These are phyloP conservation scores for Globisporangium canariense DNA, from an alignment of 352 stramenopile genomes.

Conservation along the genomic window DNA sequence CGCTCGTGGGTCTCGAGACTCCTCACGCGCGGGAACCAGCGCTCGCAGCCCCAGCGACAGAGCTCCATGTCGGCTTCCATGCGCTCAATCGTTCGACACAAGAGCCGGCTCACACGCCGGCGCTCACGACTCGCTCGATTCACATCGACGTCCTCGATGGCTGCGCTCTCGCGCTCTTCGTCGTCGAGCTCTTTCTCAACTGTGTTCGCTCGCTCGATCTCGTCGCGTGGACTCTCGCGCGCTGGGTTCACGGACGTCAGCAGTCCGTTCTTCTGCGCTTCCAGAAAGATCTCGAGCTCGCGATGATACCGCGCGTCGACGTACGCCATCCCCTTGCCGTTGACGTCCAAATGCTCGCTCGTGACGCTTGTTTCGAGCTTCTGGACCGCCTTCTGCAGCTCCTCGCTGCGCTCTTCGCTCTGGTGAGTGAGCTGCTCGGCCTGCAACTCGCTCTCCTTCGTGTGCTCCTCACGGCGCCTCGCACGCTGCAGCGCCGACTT, in stretches of 20 bases:
- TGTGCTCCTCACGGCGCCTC: conserved; percentile 33
- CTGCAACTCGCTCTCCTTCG: conserved; percentile 25
- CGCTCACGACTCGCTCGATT: conserved; percentile 41
- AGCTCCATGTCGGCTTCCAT: conserved; percentile 29
- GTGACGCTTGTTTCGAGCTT: conserved; percentile 50
- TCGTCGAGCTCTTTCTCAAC: conserved; percentile 40
- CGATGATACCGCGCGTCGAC: conserved; percentile 56
- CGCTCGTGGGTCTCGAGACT: conserved; percentile 50
- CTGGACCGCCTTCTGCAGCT: conserved; percentile 37
- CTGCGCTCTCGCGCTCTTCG: conserved; percentile 44
- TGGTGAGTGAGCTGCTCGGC: conserved; percentile 15
- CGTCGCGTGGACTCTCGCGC: conserved; percentile 24
- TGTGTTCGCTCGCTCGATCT: conserved; percentile 40
- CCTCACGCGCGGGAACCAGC: conserved; percentile 42
- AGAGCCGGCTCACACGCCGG: conserved; percentile 50
- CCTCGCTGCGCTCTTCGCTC: conserved; percentile 29
- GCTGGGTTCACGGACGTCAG: conserved; percentile 37
- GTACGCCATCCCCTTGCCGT: conserved; percentile 45
- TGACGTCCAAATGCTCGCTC: conserved; percentile 46
- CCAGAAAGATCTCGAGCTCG: conserved; percentile 55
- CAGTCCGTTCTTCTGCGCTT: conserved; percentile 31
- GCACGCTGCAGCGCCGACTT: conserved; percentile 49
- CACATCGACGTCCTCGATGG: conserved; percentile 43
- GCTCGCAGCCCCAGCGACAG: conserved; percentile 60
- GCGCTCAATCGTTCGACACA: conserved; percentile 40